phyloP scores from a whole-genome alignment of 148 eudicot genomes.

The Chenopodium suecicum region DNA sequence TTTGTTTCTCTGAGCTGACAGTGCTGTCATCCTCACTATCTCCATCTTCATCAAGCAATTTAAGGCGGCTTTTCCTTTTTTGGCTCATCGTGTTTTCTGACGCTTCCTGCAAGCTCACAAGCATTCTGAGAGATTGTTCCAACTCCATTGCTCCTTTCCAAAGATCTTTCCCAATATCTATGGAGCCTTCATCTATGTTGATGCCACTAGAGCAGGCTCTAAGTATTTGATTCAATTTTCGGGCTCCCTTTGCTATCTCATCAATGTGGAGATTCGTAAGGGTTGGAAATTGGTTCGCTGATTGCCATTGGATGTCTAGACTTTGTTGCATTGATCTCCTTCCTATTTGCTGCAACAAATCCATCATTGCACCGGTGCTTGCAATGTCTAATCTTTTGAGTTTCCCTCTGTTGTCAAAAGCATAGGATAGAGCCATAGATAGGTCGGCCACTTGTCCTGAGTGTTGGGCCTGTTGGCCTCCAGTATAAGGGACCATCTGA shows the following conservation, averaged over 20 bases:
- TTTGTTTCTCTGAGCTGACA: conserved; percentile 31
- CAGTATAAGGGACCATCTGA: conserved; percentile 62
- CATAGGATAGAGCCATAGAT: conserved; percentile 67
- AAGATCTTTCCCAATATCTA: conserved; percentile 68
- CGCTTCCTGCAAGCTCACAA: conserved; percentile 77
- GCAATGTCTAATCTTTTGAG: conserved; percentile 43
- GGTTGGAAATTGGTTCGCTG: conserved; percentile 44
- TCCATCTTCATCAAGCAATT: conserved; percentile 58
- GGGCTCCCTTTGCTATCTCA: conserved; percentile 83
- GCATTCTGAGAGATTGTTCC: conserved; percentile 81
- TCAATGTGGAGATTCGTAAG: conserved; percentile 59
- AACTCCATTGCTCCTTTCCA: conserved; percentile 79
- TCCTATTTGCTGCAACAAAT: conserved; percentile 57
- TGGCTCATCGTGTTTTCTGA: conserved; percentile 42
- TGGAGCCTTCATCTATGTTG: conserved; percentile 43
- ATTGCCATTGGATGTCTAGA: conserved; percentile 29
- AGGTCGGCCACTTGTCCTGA: conserved; percentile 45
- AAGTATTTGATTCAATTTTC: conserved; percentile 68
- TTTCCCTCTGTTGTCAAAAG: conserved; percentile 51
- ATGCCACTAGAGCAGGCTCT: conserved; percentile 56
- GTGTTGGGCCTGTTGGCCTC: conserved; percentile 25
- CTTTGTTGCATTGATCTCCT: conserved; percentile 49
- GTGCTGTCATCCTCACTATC: conserved; percentile 46
- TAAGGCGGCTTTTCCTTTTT: conserved; percentile 50
- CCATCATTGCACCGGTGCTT: conserved; percentile 48